Percentiles rank a stretch among this genome's conserved stretches.
phyloP scores from a whole-genome alignment of 2,329 filamentous ascomycete species.

The Plenodomus biglobosus region DNA sequence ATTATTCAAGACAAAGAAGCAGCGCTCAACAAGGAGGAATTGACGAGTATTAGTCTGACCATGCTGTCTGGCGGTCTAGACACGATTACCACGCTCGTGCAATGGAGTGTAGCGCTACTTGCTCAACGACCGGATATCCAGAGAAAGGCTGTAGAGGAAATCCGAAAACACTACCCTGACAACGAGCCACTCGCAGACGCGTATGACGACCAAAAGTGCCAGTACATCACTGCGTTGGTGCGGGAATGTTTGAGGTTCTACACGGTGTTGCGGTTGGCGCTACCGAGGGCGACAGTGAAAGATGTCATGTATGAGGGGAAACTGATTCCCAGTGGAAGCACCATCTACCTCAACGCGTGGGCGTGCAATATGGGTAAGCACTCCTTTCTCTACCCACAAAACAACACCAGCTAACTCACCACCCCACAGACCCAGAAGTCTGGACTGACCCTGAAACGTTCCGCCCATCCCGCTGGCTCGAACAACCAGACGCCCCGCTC shows the following conservation, averaged over 20 bases:
- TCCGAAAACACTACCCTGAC: slow-evolving; percentile 56
- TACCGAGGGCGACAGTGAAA: slow-evolving; percentile 63
- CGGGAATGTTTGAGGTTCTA: slow-evolving; percentile 64
- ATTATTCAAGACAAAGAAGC: slow-evolving; percentile 66
- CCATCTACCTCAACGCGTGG: slow-evolving; percentile 68
- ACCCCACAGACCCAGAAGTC: slow-evolving; percentile 52
- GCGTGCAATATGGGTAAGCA: slow-evolving; percentile 68
- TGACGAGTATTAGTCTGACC: slow-evolving; percentile 66
- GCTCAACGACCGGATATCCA: slow-evolving; percentile 64
- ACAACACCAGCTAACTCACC: background rate
- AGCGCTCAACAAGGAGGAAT: slow-evolving; percentile 62
- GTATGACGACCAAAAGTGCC: slow-evolving; percentile 64
- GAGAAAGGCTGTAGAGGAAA: slow-evolving; percentile 59
- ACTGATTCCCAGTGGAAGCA: slow-evolving; percentile 62
- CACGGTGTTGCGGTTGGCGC: slow-evolving; percentile 63
- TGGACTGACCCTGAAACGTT: slow-evolving; percentile 62
- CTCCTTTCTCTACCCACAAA: slow-evolving; percentile 19
- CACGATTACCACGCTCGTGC: slow-evolving; percentile 65
- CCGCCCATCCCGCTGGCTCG: slow-evolving; percentile 64
- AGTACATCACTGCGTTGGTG: slow-evolving; percentile 64
- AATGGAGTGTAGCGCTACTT: slow-evolving; percentile 65
- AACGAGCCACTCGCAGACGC: slow-evolving; percentile 61
- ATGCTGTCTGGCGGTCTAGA: slow-evolving; percentile 70
- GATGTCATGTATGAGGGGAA: slow-evolving; percentile 61
- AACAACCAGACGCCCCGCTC: slow-evolving; percentile 63